A percentile compares a stretch with the other conserved stretches of the same genome.
Evolutionary conservation across 495 filamentous ascomycete species (phyloP).

Genomic region (Cercophora sp.): DNA sequence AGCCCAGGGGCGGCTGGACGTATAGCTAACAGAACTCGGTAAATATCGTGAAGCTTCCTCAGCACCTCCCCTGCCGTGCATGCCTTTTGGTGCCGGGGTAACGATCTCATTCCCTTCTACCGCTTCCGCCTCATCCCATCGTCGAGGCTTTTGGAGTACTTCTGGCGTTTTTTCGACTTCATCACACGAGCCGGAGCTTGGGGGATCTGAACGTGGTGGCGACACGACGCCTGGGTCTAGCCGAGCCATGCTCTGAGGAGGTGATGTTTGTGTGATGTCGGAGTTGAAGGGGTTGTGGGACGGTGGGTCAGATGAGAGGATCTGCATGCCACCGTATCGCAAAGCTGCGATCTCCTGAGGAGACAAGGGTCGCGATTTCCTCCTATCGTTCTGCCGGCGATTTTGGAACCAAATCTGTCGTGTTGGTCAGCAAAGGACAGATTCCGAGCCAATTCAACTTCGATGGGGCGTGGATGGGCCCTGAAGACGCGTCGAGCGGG

Average conservation of each 20-base stretch:
- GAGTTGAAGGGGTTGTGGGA: slow-evolving; percentile 29
- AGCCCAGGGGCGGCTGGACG: slow-evolving; percentile 40
- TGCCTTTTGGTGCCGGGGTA: slow-evolving; percentile 12
- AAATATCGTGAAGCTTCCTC: slow-evolving; percentile 24
- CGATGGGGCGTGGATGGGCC: background rate
- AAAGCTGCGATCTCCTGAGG: slow-evolving; percentile 72
- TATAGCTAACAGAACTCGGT: slow-evolving; percentile 34
- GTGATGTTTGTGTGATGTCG: slow-evolving; percentile 18
- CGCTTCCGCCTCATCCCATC: background rate
- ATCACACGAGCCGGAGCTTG: slow-evolving; percentile 9
- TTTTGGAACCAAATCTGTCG: slow-evolving; percentile 99
- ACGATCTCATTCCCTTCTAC: background rate
- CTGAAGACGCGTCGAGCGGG: slow-evolving; percentile 16
- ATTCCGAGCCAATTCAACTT: background rate
- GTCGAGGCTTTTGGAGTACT: background rate
- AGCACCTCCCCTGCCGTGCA: background rate
- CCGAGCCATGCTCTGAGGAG: slow-evolving; percentile 18
- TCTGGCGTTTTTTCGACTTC: slow-evolving; percentile 11
- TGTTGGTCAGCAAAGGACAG: slow-evolving; percentile 4
- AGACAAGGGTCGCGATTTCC: slow-evolving; percentile 82
- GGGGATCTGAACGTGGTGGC: slow-evolving; percentile 15
- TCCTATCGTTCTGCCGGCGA: slow-evolving; percentile 84
- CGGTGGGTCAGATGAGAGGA: slow-evolving; percentile 45
- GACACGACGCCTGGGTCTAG: slow-evolving; percentile 13
- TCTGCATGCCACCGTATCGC: slow-evolving; percentile 52